These are phyloP conservation scores for Metarhizium rileyi DNA, from an alignment of 2,329 filamentous ascomycete species.

Conservation along the genomic window DNA sequence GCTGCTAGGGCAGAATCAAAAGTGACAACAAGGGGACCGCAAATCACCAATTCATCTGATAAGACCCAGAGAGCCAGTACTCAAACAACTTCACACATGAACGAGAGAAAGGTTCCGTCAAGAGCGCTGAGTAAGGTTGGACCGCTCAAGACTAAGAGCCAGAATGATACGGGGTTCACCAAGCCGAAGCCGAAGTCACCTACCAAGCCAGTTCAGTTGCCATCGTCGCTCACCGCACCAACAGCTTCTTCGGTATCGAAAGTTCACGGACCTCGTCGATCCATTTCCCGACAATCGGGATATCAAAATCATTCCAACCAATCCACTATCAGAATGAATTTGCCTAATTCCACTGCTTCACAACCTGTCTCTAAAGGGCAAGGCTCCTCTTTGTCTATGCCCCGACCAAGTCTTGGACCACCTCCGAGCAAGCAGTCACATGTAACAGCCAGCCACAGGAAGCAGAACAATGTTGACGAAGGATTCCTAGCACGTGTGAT, in stretches of 20 bases:
- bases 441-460: conserved; percentile 13
- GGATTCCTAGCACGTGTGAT: conserved; percentile 74
- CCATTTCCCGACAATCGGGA: conserved; percentile 19
- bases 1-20: neutral
- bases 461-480: conserved; percentile 52
- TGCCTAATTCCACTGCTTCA: conserved; percentile 9
- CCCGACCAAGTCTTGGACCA: conserved; percentile 45
- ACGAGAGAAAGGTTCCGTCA: conserved; percentile 21
- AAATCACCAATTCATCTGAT: neutral
- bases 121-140: conserved; percentile 33
- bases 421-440: conserved; percentile 42
- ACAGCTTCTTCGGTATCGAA: conserved; percentile 62
- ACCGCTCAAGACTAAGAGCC: conserved; percentile 29
- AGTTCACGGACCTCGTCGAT: conserved; percentile 19
- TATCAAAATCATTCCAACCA: conserved; percentile 21
- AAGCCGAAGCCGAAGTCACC: conserved; percentile 59
- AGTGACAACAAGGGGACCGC: neutral
- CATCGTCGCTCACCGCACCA: conserved; percentile 57
- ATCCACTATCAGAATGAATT: conserved; percentile 11
- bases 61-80: conserved; percentile 7
- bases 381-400: conserved; percentile 32
- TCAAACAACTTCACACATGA: neutral
- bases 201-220: conserved; percentile 57
- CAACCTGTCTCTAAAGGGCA: conserved; percentile 31
- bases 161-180: conserved; percentile 32